Evolutionary conservation across 768 basidiomycete species (phyloP).

Genomic region (Jaapia argillacea): DNA sequence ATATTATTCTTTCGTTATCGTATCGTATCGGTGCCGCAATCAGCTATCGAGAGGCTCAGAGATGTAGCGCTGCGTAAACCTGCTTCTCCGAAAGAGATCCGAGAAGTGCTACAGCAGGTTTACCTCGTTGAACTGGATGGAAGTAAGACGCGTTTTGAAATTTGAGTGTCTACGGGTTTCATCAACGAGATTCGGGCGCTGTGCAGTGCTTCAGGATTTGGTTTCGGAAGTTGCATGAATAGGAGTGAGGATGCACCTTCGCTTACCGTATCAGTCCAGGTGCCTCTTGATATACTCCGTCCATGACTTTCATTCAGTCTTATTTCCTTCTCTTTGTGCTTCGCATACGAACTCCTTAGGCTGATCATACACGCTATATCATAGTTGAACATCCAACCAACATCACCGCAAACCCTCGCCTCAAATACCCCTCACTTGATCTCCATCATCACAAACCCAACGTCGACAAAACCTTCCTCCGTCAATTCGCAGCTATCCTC

Average conservation of each 20-base stretch:
- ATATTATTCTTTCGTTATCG: slow-evolving; percentile 6
- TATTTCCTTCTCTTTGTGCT: too few relatives aligned
- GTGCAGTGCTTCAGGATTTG: too few relatives aligned
- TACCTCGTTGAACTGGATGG: slow-evolving; percentile 55
- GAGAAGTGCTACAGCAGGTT: slow-evolving; percentile 44
- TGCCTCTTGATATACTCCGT: too few relatives aligned
- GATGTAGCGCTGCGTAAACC: slow-evolving; percentile 14
- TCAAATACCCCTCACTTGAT: slow-evolving; percentile 51
- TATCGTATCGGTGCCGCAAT: neutral
- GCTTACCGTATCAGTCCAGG: too few relatives aligned
- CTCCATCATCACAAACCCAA: slow-evolving; percentile 46
- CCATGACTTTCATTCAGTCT: too few relatives aligned
- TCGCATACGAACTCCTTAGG: neutral
- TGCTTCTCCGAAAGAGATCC: slow-evolving; percentile 30
- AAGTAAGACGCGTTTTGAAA: slow-evolving; percentile 46
- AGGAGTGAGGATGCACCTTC: too few relatives aligned
- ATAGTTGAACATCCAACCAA: slow-evolving; percentile 38
- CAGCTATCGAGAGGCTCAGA: neutral
- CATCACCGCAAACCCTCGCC: slow-evolving; percentile 35
- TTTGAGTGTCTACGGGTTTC: too few relatives aligned
- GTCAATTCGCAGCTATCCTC: slow-evolving; percentile 66
- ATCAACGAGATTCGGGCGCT: too few relatives aligned
- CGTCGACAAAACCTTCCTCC: slow-evolving; percentile 58
- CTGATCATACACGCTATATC: neutral
- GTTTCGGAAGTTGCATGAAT: too few relatives aligned